Percentiles rank a stretch among this genome's conserved stretches.
Conservation (phyloP, 2,329 filamentous ascomycete species). For the Allantophomopsis cytisporea region DNA sequence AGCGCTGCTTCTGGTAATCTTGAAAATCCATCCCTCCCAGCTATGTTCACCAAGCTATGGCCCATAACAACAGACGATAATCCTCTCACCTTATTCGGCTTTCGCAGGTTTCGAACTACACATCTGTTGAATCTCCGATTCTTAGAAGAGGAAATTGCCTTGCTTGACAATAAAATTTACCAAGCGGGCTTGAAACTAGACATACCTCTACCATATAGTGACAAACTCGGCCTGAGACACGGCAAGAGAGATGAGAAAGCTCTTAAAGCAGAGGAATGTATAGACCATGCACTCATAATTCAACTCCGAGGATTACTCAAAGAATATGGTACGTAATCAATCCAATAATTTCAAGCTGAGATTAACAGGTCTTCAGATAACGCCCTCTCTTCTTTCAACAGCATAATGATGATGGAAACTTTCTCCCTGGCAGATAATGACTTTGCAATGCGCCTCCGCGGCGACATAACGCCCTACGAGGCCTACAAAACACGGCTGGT, state of each 20-base stretch:
- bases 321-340: no score
- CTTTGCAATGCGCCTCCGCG: conserved; percentile 1
- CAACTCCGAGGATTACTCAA: no score
- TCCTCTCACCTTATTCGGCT: conserved; percentile 10
- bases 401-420: no score
- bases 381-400: no score
- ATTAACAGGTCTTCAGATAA: background rate
- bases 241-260: conserved; percentile 9
- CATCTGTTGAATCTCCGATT: conserved; percentile 17
- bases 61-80: no score
- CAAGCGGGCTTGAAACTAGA: conserved; percentile 18
- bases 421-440: no score
- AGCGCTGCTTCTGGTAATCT: no score
- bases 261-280: background rate
- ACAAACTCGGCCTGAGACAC: conserved; percentile 15
- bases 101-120: no score
- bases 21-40: no score
- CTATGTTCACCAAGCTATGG: no score
- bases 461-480: conserved; percentile 15
- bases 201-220: conserved; percentile 6
- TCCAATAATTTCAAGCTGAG: background rate
- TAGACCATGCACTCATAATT: no score
- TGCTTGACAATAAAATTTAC: conserved; percentile 18
- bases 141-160: conserved; percentile 18
- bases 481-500: conserved; percentile 20